Evolutionary conservation across 164 flowering plant genomes (phyloP), one percentile per base, ranked within the genome.

Genomic region (Macadamia tetraphylla): DNA sequence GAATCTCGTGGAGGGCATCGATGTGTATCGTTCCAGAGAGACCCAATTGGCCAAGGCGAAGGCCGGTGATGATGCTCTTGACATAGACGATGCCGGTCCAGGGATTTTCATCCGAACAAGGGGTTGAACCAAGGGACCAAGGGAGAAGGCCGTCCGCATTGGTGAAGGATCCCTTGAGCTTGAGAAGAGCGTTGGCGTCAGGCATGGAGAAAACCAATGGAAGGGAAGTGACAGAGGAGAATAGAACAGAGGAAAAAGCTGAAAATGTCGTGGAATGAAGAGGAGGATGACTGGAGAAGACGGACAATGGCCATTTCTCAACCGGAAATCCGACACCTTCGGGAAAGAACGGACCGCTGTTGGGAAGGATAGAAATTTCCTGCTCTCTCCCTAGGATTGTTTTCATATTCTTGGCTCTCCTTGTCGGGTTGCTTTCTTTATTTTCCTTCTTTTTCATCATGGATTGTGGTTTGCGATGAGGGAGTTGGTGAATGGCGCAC

Each of bases 51-150:
- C 77, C 61, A 1, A 92, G 80, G 43, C 77, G 85, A 42, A 94
- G 73, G n/a, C 87, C 83, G 0, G 75, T 73, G 62, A 90, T 70
- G 43, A 66, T 46, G 14, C 80, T 83, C 1, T 71, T 46, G 61
- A 29, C 62, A 65, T 97, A 94, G 42, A 82, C 52, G 32, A 92
- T 70, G 0, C 96, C 97, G 0, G 35, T 67, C 96, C 97, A 94
- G 1, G 46, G 43, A 1, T 31, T 32, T 0, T 63, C 52, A 14
- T 40, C 59, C 0, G 65, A 18, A 64, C 93, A 88, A 2, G 92
- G 88, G 0, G 58, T 17, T 1, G 86, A 64, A 18, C 72, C 75
- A 0, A 70, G 58, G 10, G 9, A 40, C 97, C 96, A 91, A 0
- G 85, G 64, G 15, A 70, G 69, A 0, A 94, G 71, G 5, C 78